Percentiles rank a stretch among this genome's conserved stretches.
These are phyloP conservation scores for Fusarium sp. DNA, from an alignment of 2,329 filamentous ascomycete species.

Conservation along the genomic window DNA sequence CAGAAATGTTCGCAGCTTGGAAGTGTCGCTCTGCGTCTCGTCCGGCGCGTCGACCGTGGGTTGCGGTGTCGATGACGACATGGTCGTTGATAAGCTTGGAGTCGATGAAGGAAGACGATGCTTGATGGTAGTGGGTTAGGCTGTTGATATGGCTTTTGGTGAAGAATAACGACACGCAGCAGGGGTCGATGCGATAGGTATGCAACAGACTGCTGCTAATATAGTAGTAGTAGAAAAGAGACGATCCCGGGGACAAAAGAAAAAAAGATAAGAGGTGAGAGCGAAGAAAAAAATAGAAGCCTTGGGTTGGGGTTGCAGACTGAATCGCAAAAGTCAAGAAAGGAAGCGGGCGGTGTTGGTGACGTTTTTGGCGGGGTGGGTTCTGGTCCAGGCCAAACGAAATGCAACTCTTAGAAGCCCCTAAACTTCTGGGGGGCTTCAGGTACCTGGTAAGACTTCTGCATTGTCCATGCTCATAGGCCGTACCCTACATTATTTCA, in stretches of 20 bases:
- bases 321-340: constrained; percentile 42
- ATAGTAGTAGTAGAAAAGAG: neutral
- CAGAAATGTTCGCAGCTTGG: constrained; percentile 89
- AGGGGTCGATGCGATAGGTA: neutral
- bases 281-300: constrained; percentile 11
- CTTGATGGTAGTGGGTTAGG: neutral
- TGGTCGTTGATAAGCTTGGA: constrained; percentile 38
- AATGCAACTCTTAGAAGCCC: neutral
- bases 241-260: neutral
- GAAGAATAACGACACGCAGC: neutral
- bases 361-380: constrained; percentile 41
- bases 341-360: constrained; percentile 35
- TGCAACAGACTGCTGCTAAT: neutral
- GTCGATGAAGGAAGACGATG: constrained; percentile 13
- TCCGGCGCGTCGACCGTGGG: constrained; percentile 50
- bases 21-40: constrained; percentile 75
- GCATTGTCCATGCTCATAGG: constrained; percentile 7
- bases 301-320: constrained; percentile 30
- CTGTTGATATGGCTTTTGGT: constrained; percentile 5
- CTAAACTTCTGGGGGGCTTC: neutral
- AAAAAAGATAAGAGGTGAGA: constrained; percentile 3
- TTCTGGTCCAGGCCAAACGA: neutral
- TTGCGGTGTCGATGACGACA: constrained; percentile 51
- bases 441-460: constrained; percentile 8
- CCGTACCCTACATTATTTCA: constrained; percentile 16